Evolutionary conservation across 495 filamentous ascomycete genomes (phyloP).

Genomic region (Podospora tetraspora): DNA sequence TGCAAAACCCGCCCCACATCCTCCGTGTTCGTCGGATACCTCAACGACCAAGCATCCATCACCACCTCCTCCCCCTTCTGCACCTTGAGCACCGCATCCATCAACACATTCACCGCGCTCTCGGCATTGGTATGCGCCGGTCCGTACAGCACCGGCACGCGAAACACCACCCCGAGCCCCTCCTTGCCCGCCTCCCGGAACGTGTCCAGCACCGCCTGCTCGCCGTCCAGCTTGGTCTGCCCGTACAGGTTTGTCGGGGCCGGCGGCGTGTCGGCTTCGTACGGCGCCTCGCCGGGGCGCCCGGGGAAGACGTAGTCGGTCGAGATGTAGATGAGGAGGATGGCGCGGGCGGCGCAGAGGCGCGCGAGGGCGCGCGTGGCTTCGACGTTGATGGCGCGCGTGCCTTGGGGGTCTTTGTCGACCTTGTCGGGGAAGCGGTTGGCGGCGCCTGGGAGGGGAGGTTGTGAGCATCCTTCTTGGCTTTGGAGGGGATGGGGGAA

Average conservation of each 20-base stretch:
- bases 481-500: background rate
- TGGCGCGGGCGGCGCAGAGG: constrained; percentile 54
- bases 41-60: constrained; percentile 86
- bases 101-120: constrained; percentile 76
- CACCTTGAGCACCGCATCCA: constrained; percentile 66
- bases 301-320: constrained; percentile 95
- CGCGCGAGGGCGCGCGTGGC: constrained; percentile 63
- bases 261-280: constrained; percentile 58
- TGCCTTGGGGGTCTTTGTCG: constrained; percentile 70
- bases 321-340: constrained; percentile 83
- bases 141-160: constrained; percentile 89
- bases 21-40: constrained; percentile 82
- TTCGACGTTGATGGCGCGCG: constrained; percentile 68
- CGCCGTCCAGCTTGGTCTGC: constrained; percentile 80
- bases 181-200: constrained; percentile 45
- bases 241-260: constrained; percentile 83
- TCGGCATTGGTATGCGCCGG: constrained; percentile 57
- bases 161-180: constrained; percentile 62
- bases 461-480: background rate
- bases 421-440: constrained; percentile 85
- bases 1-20: constrained; percentile 77
- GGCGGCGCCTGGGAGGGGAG: constrained; percentile 54
- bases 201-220: constrained; percentile 62
- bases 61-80: constrained; percentile 56
- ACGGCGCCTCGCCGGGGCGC: constrained; percentile 75